These are phyloP conservation scores for Aspergillus fijiensis DNA, from an alignment of 2,329 filamentous ascomycete species.

Conservation along the genomic window DNA sequence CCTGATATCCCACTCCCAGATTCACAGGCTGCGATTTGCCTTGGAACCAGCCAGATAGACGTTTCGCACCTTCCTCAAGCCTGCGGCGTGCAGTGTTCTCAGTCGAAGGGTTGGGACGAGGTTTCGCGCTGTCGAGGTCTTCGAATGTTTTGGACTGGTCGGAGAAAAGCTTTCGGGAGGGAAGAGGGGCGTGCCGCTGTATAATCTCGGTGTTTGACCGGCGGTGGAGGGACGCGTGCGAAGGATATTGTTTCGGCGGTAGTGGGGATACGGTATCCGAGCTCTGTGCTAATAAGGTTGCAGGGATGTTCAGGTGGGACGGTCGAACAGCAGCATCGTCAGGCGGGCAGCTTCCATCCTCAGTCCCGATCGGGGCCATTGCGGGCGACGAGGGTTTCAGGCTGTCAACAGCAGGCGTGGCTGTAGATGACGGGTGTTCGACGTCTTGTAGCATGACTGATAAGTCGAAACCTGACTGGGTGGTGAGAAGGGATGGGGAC, in stretches of 20 bases:
- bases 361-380: conserved; percentile 12
- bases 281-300: conserved; percentile 17
- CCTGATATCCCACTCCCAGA: conserved; percentile 36
- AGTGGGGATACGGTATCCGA: conserved; percentile 17
- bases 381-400: conserved; percentile 14
- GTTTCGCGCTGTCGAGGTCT: conserved; percentile 20
- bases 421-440: conserved; percentile 19
- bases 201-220: conserved; percentile 37
- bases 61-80: conserved; percentile 33
- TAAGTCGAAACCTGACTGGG: conserved; percentile 17
- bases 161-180: conserved; percentile 24
- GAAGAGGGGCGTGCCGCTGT: conserved; percentile 25
- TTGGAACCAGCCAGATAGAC: conserved; percentile 54
- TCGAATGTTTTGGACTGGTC: conserved; percentile 26
- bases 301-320: conserved; percentile 16
- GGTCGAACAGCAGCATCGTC: conserved; percentile 17
- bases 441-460: conserved; percentile 20
- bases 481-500: conserved; percentile 16
- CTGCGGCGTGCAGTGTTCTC: conserved; percentile 32
- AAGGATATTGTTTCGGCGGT: conserved; percentile 18
- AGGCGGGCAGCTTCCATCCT: conserved; percentile 14
- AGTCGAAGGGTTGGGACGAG: conserved; percentile 15
- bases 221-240: conserved; percentile 29
- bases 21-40: conserved; percentile 53
- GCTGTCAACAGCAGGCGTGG: conserved; percentile 17